phyloP scores from a whole-genome alignment of 495 filamentous ascomycete genomes.

The Penicillium coprophilum region DNA sequence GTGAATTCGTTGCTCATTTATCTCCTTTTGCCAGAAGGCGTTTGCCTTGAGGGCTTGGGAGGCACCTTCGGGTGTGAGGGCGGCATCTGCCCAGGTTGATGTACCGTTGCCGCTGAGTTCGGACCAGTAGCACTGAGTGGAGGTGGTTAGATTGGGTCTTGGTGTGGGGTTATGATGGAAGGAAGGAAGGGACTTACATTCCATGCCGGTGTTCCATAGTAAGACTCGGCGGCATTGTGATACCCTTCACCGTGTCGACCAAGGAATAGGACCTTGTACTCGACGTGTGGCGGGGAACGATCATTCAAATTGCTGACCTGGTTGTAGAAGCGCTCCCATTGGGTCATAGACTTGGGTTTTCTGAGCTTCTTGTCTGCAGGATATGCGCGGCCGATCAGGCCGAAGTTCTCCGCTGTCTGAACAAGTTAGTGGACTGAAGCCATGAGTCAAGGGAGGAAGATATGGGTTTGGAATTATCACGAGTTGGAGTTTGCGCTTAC shows the following conservation, averaged over 20 bases:
- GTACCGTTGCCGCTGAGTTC: constrained; percentile 65
- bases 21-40: constrained; percentile 59
- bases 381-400: constrained; percentile 61
- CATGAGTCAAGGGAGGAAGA: background rate
- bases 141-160: background rate
- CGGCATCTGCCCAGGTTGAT: constrained; percentile 67
- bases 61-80: constrained; percentile 60
- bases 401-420: constrained; percentile 61
- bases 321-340: constrained; percentile 66
- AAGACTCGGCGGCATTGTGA: constrained; percentile 64
- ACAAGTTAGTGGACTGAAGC: background rate
- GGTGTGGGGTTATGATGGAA: background rate
- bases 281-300: constrained; percentile 40
- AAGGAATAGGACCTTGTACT: constrained; percentile 69
- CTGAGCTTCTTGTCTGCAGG: constrained; percentile 43
- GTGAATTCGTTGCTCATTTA: constrained; percentile 56
- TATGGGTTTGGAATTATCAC: background rate
- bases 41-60: constrained; percentile 62
- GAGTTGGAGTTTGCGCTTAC: constrained; percentile 32
- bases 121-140: constrained; percentile 67
- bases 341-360: constrained; percentile 44
- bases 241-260: constrained; percentile 71
- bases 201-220: constrained; percentile 68
- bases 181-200: constrained; percentile 47
- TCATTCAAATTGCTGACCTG: constrained; percentile 57